These are phyloP conservation scores for Eutrema yunnanense DNA, from an alignment of 345 rosid genomes.

Conservation along the genomic window DNA sequence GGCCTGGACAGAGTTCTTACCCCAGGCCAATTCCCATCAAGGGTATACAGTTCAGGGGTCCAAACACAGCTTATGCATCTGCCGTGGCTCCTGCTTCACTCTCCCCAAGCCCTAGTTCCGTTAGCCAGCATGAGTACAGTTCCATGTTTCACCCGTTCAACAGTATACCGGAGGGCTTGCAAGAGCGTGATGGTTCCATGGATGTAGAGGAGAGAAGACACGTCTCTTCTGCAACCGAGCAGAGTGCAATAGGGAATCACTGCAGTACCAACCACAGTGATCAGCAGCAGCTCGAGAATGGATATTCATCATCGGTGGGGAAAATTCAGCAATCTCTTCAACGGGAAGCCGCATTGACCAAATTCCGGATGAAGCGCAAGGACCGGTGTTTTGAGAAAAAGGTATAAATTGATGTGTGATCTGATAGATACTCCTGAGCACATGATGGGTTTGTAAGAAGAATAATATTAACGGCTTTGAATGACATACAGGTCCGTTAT, in stretches of 20 bases:
- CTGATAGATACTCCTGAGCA: not conserved
- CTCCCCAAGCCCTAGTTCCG: constrained; percentile 48
- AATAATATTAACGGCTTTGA: not conserved
- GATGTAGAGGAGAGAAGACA: constrained; percentile 48
- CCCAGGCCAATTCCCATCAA: constrained; percentile 45
- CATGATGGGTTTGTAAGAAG: not conserved
- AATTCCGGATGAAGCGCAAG: constrained; percentile 90
- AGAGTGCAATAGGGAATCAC: constrained; percentile 59
- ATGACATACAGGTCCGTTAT: constrained; percentile 52
- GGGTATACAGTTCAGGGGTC: constrained; percentile 31
- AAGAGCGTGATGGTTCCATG: constrained; percentile 38
- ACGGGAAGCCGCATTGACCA: constrained; percentile 84
- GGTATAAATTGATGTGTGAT: constrained; percentile 36
- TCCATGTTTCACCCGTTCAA: constrained; percentile 36
- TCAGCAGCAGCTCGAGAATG: constrained; percentile 36
- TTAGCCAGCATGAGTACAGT: constrained; percentile 48
- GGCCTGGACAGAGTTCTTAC: constrained; percentile 39
- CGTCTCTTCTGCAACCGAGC: constrained; percentile 48
- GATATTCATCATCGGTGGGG: constrained; percentile 28
- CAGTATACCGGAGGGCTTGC: constrained; percentile 31
- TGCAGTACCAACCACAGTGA: constrained; percentile 37
- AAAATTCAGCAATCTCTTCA: constrained; percentile 44
- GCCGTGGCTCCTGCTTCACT: constrained; percentile 35
- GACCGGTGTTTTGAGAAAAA: constrained; percentile 92
- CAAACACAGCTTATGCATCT: constrained; percentile 38